Evolutionary conservation across 768 basidiomycete genomes (phyloP).

Genomic region (Cyclocybe cylindracea): DNA sequence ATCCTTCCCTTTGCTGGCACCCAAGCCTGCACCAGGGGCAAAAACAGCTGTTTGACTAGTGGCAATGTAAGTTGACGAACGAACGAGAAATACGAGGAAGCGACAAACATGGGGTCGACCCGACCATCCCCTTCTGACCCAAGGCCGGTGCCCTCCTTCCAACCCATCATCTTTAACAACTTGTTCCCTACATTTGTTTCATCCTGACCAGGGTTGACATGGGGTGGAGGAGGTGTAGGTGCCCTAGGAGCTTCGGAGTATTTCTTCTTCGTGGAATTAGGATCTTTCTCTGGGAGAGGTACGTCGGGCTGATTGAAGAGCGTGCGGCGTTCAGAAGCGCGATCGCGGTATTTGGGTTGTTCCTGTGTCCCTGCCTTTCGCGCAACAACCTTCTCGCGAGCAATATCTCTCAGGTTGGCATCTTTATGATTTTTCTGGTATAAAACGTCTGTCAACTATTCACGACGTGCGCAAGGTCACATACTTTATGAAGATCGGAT

Average conservation of each 20-base stretch:
- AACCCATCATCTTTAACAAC: slow-evolving; percentile 96
- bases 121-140: slow-evolving; percentile 83
- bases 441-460: neutral
- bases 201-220: slow-evolving; percentile 75
- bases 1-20: slow-evolving; percentile 90
- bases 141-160: slow-evolving; percentile 88
- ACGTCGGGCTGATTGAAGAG: slow-evolving; percentile 92
- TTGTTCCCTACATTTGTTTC: slow-evolving; percentile 90
- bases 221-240: slow-evolving; percentile 57
- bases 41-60: slow-evolving; percentile 82
- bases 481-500: slow-evolving; percentile 94
- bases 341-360: slow-evolving; percentile 89
- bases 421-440: slow-evolving; percentile 86
- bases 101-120: slow-evolving; percentile 81
- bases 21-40: slow-evolving; percentile 84
- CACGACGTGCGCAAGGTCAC: slow-evolving; percentile 16
- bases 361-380: slow-evolving; percentile 40
- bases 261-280: slow-evolving; percentile 33
- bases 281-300: slow-evolving; percentile 59
- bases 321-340: slow-evolving; percentile 87
- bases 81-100: neutral
- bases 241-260: slow-evolving; percentile 58
- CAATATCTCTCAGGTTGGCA: slow-evolving; percentile 66
- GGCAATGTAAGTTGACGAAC: slow-evolving; percentile 5
- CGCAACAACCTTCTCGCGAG: slow-evolving; percentile 63